Evolutionary conservation across 495 filamentous ascomycete genomes (phyloP), one percentile per base, ranked within the genome.

Genomic region (Aspergillus asperescens): DNA sequence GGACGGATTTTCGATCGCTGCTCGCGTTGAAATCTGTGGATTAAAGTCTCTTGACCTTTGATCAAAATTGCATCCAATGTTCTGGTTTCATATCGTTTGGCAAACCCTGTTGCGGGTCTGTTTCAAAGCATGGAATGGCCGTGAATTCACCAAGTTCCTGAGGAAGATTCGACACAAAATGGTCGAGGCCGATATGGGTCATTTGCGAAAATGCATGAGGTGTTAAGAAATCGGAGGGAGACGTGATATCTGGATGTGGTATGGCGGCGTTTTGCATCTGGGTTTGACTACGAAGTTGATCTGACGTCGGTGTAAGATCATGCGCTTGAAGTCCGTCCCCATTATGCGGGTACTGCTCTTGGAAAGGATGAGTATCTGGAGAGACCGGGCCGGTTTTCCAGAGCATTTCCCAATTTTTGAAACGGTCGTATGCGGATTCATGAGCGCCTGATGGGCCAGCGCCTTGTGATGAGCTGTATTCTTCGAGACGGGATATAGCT

Each of bases 401-500:
- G 6, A 77, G 68, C 71, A 75, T 74, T 40, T 77, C 73, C 75
- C 75, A 78, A 20, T 72, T 76, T 37, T 78, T 78, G 61, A 78
- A 78, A 1, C 69, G 64, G 48, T 76, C 75, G 38, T 78, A 78
- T 16, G 70, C 75, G 0, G 75, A 78, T 50, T 75, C 72, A 8
- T 57, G 43, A 16, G 50, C 37, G 31, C 68, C 66, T 7, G 60
- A 57, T 42, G 61, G 68, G 28, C 55, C 67, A 24, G 64, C 55
- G 4, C 65, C 59, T 47, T 75, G 67, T 2, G 57, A 64, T 43
- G 72, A 62, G 49, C 68, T 73, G 62, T 68, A 74, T 23, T 68
- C 54, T 48, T 74, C 72, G 1, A 77, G 59, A 2, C 72, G 72
- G n/a, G 70, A 64, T 16, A 77, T 74, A 6, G 74, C 72, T 10